Percentiles rank a stretch among this genome's conserved stretches.
Evolutionary conservation across 257 asterid genomes (phyloP).

Genomic region (Nicotiana undulata): DNA sequence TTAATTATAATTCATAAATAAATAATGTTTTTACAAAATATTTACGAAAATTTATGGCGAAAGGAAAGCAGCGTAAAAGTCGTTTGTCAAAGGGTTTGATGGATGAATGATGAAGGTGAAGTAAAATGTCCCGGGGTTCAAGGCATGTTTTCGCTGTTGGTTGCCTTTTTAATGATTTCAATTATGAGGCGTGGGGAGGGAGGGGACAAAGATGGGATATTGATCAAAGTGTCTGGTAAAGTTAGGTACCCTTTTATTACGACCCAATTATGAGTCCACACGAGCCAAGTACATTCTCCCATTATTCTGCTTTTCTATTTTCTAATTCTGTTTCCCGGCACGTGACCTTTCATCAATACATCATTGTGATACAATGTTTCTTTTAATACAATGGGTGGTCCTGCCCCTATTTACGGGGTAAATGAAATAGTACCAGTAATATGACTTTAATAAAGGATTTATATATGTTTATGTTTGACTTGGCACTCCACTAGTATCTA

Average conservation of each 20-base stretch:
- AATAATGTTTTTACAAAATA: too few relatives aligned
- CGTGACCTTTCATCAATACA: conserved; percentile 9
- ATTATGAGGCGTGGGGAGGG: conserved; percentile 20
- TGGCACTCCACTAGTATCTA: too few relatives aligned
- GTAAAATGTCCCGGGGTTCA: conserved; percentile 40
- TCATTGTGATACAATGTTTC: not conserved
- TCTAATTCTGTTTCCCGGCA: conserved; percentile 10
- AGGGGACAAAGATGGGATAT: conserved; percentile 23
- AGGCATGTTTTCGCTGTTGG: conserved; percentile 44
- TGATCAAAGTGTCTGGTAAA: conserved; percentile 49
- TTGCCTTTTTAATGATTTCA: conserved; percentile 25
- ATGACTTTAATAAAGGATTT: too few relatives aligned
- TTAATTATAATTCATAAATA: too few relatives aligned
- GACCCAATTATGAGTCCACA: conserved; percentile 64
- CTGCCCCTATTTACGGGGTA: too few relatives aligned
- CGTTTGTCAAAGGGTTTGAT: too few relatives aligned
- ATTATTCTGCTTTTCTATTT: conserved; percentile 20
- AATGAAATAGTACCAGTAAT: too few relatives aligned
- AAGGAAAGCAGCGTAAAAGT: too few relatives aligned
- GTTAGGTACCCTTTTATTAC: conserved; percentile 38
- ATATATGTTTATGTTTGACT: too few relatives aligned
- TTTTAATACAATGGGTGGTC: too few relatives aligned
- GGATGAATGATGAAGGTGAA: too few relatives aligned
- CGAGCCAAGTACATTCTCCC: conserved; percentile 49
- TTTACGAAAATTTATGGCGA: too few relatives aligned